Base-by-base conservation (phyloP, 768 basidiomycete species). In the Clathrus columnatus region DNA sequence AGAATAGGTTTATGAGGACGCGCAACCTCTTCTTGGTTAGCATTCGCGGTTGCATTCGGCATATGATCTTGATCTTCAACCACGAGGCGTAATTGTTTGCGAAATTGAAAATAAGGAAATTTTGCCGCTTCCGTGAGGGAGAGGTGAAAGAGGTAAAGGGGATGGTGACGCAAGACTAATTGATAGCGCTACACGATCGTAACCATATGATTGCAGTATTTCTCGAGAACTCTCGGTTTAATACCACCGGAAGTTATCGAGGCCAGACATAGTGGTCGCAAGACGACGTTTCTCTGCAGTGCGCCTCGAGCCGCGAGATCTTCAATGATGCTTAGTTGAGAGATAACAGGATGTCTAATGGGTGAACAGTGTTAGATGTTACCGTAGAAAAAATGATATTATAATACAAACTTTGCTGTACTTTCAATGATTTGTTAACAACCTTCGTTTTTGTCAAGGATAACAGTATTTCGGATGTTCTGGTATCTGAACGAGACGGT, bases 341-440 rank as follows among this genome's bases (percentile, higher is more conserved):
- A 6, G 92, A 94, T 7, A 92, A 91, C 27, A 98, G 79, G n/a
- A 99, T 75, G 68, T 98, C 94, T 97, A 64, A n/a, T n/a, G n/a
- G n/a, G n/a, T n/a, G 45, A 42, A 30, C 42, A 21, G 28, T 28
- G 17, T 47, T 63, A 32, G 58, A 57, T 21, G 43, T 61, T 23
- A 59, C 41, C 29, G 58, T 21, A 42, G 36, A 36, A 27, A 48
- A 48, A 10, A 48, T 30, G 18, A 5, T n/a, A n/a, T n/a, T n/a
- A n/a, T n/a, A n/a, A 29, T 17, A 66, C 80, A 65, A 63, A 92
- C 93, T 98, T 68, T 98, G 96, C 65, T 98, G 95, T 14, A 96
- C 87, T 71, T 98, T 94, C 8, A 99, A 74, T 10, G 85, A 87
- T 64, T 84, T 87, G 70, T 92, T 91, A 72, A 99, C 98, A 46